Evolutionary conservation across 768 basidiomycete species (phyloP), one percentile per base, ranked within the genome.

Genomic region (Russula vinacea): DNA sequence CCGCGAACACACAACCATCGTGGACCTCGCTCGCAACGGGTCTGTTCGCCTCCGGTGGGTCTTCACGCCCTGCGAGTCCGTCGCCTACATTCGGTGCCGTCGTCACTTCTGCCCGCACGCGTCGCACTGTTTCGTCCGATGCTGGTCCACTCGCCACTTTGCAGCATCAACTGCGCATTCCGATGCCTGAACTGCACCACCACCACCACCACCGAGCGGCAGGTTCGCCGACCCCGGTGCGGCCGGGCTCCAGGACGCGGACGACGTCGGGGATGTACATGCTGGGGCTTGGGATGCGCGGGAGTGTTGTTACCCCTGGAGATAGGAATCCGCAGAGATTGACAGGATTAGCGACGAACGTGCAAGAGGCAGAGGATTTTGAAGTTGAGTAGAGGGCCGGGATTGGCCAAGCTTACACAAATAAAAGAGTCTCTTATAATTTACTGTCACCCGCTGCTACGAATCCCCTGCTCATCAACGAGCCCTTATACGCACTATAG

Each of bases 41-140:
- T 72, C 78, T 89, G 33, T 75, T 84, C 58, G 66, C 51, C 71
- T 64, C 77, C 1, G 63, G 52, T 24, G 56, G 29, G 32, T 69
- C 76, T 1, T 70, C 79, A 1, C 76, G 76, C 45, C 77, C 79
- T 49, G 73, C 75, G 42, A 83, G 74, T 67, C 79, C 79, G 47
- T 71, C 74, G 5, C 75, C 78, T n/a, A 89, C 87, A 35, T 90
- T 90, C 70, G 88, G 89, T 14, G 76, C 82, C 39, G 81, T 89
- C 44, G 87, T 90, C 80, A 88, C 87, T 1, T 82, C 80, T 13
- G 87, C 87, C 3, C 77, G 82, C 19, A 71, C 84, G 24, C 77
- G 81, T n/a, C 84, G 81, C 55, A 75, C 80, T 0, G 73, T 78
- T 0, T 84, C 85, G 35, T 32, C 17, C 0, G 57, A 13, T 64